Base-by-base conservation (phyloP, 441 rosid species). In the Populus hybrid region DNA sequence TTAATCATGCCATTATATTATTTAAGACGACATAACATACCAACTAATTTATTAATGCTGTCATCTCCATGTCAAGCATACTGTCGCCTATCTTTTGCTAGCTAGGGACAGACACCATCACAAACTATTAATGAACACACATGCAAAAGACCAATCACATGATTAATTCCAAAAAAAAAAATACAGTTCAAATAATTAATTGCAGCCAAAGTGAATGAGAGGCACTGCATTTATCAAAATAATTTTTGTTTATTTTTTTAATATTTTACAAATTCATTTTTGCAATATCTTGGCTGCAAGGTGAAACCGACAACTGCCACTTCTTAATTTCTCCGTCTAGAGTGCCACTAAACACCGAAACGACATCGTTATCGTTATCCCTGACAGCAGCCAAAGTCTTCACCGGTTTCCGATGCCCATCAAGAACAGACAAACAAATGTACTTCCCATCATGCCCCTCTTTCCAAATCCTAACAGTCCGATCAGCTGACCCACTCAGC, bases 401-500 rank as follows among this genome's bases (percentile, higher is more conserved):
- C 79, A 95, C 97, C 30, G 97, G 94, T 65, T 89, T 88, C 32
- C 68, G 21, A 50, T 93, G 97, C 38, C 98, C 97, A 23, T 85
- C 86, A 61, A 95, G 70, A 65, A 91, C 87, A 14, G 92, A 89
- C 86, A 93, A 81, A 72, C 99, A 93, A 38, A 85, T 77, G 66
- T 82, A 95, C 72, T 79, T 84, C 35, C 86, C 87, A 23, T 90
- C 95, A 1, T 14, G 10, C 46, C 91, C 95, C 5, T 87, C 88
- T 38, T 81, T 87, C 99, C 99, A 95, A 14, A 95, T 83, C 85
- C 97, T 90, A 32, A 91, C 91, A 78, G 95, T 95, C 80, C 87
- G 86, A 88, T 95, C 99, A 5, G 97, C 91, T 0, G 99, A 95
- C 26, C 98, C 98, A 65, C 99, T 92, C n/a, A 92, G 20, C 14